A percentile compares a stretch with the other conserved stretches of the same genome.
phyloP scores from a whole-genome alignment of 495 filamentous ascomycete species.

The Penicillium alfredii region DNA sequence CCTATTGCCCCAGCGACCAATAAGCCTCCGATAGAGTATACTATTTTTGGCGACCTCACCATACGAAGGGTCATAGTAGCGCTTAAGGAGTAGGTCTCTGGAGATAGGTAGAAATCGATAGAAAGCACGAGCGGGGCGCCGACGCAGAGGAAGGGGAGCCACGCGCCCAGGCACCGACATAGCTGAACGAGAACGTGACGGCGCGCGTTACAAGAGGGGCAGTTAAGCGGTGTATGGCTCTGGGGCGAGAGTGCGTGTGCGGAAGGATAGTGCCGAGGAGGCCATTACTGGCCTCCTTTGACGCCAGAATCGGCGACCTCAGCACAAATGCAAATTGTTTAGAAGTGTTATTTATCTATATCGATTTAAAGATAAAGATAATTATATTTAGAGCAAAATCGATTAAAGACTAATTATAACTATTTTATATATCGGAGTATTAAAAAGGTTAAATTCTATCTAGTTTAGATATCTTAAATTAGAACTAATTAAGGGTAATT shows the following conservation, averaged over 20 bases:
- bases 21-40: conserved; percentile 1
- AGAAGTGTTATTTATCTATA: no score
- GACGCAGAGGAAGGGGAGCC: not conserved
- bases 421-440: no score
- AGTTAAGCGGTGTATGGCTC: conserved; percentile 3
- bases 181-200: not conserved
- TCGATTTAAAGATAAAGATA: no score
- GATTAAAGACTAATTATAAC: no score
- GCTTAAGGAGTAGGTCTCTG: conserved; percentile 1
- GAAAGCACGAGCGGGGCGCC: conserved; percentile 4
- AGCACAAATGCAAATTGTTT: conserved; percentile 13
- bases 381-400: no score
- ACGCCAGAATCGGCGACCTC: conserved; percentile 10
- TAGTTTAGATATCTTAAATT: no score
- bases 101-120: conserved; percentile 5
- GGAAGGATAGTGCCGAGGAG: conserved; percentile 8
- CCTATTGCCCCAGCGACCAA: conserved; percentile 3
- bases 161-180: conserved; percentile 3
- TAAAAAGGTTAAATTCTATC: no score
- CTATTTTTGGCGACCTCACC: conserved; percentile 5
- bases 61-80: conserved; percentile 2
- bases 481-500: no score
- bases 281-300: conserved; percentile 8
- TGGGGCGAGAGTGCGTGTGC: conserved; percentile 6
- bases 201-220: conserved; percentile 2